Conservation (phyloP, 2,329 filamentous ascomycete species). For the Trichoderma arundinaceum region DNA sequence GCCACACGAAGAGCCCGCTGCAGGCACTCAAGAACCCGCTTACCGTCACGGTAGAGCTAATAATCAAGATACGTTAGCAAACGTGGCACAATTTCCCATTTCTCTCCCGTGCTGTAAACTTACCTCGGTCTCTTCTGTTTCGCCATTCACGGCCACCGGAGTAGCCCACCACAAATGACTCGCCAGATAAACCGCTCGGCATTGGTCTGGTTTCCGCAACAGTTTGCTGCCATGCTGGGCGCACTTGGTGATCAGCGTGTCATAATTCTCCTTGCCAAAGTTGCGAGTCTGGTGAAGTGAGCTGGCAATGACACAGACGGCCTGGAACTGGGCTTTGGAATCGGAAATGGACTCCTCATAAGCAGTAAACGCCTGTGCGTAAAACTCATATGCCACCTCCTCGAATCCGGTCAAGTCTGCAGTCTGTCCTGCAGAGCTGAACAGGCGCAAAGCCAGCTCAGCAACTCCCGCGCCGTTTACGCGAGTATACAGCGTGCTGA, state of each 20-base stretch:
- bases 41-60: slow-evolving; percentile 94
- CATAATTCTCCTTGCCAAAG: slow-evolving; percentile 97
- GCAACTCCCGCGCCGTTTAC: slow-evolving; percentile 79
- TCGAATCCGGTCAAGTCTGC: slow-evolving; percentile 91
- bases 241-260: slow-evolving; percentile 97
- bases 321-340: slow-evolving; percentile 95
- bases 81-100: slow-evolving; percentile 20
- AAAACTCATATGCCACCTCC: slow-evolving; percentile 97
- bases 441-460: slow-evolving; percentile 86
- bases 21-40: slow-evolving; percentile 93
- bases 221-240: slow-evolving; percentile 96
- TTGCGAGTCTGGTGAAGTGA: slow-evolving; percentile 86
- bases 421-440: slow-evolving; percentile 89
- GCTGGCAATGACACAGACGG: slow-evolving; percentile 90
- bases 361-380: slow-evolving; percentile 96
- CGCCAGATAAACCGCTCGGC: slow-evolving; percentile 92
- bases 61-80: slow-evolving; percentile 34
- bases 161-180: slow-evolving; percentile 99
- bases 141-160: slow-evolving; percentile 75
- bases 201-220: slow-evolving; percentile 97
- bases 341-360: slow-evolving; percentile 97
- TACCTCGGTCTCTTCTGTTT: slow-evolving; percentile 81
- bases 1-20: slow-evolving; percentile 94
- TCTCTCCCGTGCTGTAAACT: slow-evolving; percentile 32
- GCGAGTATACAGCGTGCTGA: slow-evolving; percentile 86